Base-by-base conservation (phyloP, 805 yeast species). In the Spathaspora sp. region DNA sequence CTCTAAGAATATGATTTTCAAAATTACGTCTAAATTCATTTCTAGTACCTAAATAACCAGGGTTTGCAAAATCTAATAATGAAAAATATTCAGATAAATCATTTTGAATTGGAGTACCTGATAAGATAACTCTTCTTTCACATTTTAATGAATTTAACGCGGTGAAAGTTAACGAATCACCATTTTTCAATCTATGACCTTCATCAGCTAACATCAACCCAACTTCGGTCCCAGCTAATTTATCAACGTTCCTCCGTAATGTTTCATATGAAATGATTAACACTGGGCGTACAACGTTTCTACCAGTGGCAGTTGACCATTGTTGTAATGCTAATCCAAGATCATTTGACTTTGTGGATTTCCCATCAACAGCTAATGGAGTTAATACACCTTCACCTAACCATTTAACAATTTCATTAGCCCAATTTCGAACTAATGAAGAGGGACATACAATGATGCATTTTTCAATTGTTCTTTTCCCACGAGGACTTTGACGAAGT, bases 101-200 rank as follows among this genome's bases (percentile, higher is more conserved):
- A 61, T 93, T 93, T 67, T 93, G 99, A 56, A 93, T 92, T 0
- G 99, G 99, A 0, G 99, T 93, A 39, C 99, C 99, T 1, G 97
- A 89, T 19, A 93, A 71, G 57, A 93, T 93, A 7, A 93, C 97
- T 52, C 99, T 78, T 61, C 99, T 77, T 47, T 86, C 83, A 64
- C 96, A 93, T 48, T 86, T 82, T 50, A 94, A 77, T n/a, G 90
- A 80, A 60, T 89, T 85, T 42, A 93, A 76, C 0, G 97, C 89
- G 0, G 89, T 89, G 60, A 91, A 93, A 0, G 99, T 94, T 49
- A 86, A 78, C 1, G 97, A 90, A 38, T 93, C 98, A 16, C 96
- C 96, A 65, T 93, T 73, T 48, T 73, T 73, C 50, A 73, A 61
- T 40, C 77, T 59, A 50, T 73, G 78, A 12, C 78, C 78, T 53